Conservation (phyloP, 2,329 filamentous ascomycete species). For the Hysterium pulicare region DNA sequence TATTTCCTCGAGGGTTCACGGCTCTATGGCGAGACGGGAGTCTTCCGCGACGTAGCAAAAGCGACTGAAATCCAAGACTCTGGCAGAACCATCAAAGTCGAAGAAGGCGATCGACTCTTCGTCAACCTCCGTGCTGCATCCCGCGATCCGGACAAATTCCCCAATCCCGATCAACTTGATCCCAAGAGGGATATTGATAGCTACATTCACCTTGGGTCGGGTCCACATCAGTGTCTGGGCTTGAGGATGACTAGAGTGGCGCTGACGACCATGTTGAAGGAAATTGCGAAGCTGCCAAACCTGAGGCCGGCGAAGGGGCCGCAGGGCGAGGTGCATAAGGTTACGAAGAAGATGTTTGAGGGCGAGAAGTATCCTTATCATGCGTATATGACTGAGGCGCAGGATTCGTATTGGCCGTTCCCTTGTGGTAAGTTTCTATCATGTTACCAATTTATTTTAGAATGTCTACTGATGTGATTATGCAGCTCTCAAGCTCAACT, state of each 20-base stretch:
- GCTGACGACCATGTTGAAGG: conserved; percentile 46
- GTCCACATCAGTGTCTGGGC: conserved; percentile 44
- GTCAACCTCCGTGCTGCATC: conserved; percentile 43
- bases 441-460: not conserved
- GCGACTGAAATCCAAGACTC: conserved; percentile 32
- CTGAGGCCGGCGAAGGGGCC: conserved; percentile 38
- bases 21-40: conserved; percentile 43
- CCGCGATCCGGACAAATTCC: conserved; percentile 40
- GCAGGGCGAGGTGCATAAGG: conserved; percentile 43
- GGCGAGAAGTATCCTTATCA: conserved; percentile 37
- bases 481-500: conserved; percentile 31
- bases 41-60: conserved; percentile 36
- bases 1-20: conserved; percentile 49
- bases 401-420: conserved; percentile 47
- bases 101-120: conserved; percentile 39
- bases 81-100: conserved; percentile 28
- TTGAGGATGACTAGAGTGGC: conserved; percentile 42
- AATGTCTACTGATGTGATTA: conserved; percentile 4
- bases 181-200: conserved; percentile 37
- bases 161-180: conserved; percentile 39
- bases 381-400: conserved; percentile 47
- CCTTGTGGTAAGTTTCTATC: conserved; percentile 43
- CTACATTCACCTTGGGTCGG: conserved; percentile 45
- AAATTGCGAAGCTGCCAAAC: conserved; percentile 39
- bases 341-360: conserved; percentile 30